Evolutionary conservation across 371 early-diverging fungal genomes (phyloP), one percentile per base, ranked within the genome.

Genomic region (Mucor velutinosus): DNA sequence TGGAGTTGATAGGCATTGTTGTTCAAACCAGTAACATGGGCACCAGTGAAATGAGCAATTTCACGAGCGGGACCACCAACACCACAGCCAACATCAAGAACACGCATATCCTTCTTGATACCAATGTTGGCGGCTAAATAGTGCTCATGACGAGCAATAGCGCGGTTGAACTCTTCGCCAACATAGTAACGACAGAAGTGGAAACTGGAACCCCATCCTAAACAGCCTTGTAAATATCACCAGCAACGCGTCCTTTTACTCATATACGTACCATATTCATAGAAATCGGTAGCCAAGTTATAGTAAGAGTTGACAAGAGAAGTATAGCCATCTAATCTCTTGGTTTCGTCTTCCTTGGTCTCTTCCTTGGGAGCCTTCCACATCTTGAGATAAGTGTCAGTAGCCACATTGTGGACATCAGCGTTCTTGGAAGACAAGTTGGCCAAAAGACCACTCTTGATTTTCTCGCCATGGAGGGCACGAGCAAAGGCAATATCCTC

Each of bases 61-160:
- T 96, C 96, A 64, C 97, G 92, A 43, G 94, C 90, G 21, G 97
- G 97, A 15, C 97, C 97, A 71, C 97, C 95, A 43, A 95, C 95
- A 72, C 96, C 96, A 74, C 96, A 94, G 35, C 96, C 96, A 43
- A 95, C 91, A 73, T 96, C 97, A 64, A 93, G 81, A 4, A 94
- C 93, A 62, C 83, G 83, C 89, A 86, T 86, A 32, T 86, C 85
- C 4, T 84, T 73, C 70, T 86, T 83, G 67, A 96, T 83, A 37
- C 85, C 87, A 56, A 91, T 89, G 63, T 89, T 83, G 51, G 88
- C 79, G 47, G 94, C 95, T 56, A 97, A 83, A 69, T 84, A 92
- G 74, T 96, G 93, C 80, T 97, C 97, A 72, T 97, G 97, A 30
- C 97, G 93, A 63, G 93, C 87, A 72, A 96, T 93, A 65, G 92